Evolutionary conservation across 345 rosid species (phyloP).

Genomic region (Dovyalis caffra): DNA sequence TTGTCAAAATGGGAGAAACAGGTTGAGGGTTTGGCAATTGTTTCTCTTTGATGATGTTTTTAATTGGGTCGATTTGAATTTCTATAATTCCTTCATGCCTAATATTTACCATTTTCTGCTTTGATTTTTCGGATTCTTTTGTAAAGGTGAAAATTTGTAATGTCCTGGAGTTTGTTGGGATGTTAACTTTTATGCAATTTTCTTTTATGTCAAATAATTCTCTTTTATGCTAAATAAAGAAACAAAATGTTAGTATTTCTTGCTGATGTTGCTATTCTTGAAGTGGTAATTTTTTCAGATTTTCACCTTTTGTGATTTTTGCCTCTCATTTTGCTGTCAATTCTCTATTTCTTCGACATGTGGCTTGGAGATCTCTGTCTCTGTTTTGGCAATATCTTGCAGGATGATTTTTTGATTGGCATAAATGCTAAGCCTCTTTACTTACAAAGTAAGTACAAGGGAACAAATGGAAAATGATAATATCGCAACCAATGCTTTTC

Average conservation of each 20-base stretch:
- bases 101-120: not conserved
- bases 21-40: not conserved
- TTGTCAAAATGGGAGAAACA: not conserved
- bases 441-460: not conserved
- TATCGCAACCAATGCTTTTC: not conserved
- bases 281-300: slow-evolving; percentile 19
- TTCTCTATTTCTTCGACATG: slow-evolving; percentile 11
- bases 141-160: not conserved
- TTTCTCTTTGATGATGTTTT: not conserved
- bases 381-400: not conserved
- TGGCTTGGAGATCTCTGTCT: slow-evolving; percentile 6
- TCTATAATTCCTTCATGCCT: not conserved
- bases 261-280: slow-evolving; percentile 15
- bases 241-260: not conserved
- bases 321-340: slow-evolving; percentile 20
- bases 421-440: not conserved
- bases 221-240: slow-evolving; percentile 15
- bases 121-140: not conserved
- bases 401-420: not conserved
- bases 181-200: not conserved
- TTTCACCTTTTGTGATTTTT: slow-evolving; percentile 8
- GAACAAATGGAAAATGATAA: not conserved
- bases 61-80: not conserved
- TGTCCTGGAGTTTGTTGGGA: not conserved
- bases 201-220: not conserved